A percentile compares a stretch with the other conserved stretches of the same genome.
Conservation (phyloP, 805 yeast species). For the Spathaspora girioi region DNA sequence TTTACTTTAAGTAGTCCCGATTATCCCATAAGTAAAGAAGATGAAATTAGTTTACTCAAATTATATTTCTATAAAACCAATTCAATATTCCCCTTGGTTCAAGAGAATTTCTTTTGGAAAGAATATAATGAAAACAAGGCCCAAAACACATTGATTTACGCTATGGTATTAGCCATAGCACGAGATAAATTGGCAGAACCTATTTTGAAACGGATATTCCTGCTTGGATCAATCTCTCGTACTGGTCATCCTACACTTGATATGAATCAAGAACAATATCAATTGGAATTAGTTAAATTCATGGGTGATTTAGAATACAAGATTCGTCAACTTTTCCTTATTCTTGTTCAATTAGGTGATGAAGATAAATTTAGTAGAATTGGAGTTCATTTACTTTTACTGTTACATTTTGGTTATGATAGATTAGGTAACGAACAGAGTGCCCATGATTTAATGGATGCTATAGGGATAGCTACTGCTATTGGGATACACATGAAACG, state of each 20-base stretch:
- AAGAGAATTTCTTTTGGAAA: slow-evolving; percentile 25
- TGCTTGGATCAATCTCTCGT: slow-evolving; percentile 5
- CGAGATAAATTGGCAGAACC: slow-evolving; percentile 26
- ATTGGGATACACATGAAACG: slow-evolving; percentile 26
- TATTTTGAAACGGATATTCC: slow-evolving; percentile 18
- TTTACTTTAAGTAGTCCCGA: slow-evolving; percentile 25
- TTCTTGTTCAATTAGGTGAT: slow-evolving; percentile 30
- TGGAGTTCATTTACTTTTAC: slow-evolving; percentile 20
- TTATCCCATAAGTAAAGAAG: slow-evolving; percentile 16
- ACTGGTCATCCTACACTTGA: slow-evolving; percentile 2
- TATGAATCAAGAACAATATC: slow-evolving; percentile 2
- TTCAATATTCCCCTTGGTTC: slow-evolving; percentile 29
- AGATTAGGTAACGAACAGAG: slow-evolving; percentile 26
- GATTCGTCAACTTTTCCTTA: slow-evolving; percentile 26
- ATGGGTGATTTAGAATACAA: slow-evolving; percentile 25
- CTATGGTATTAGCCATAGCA: slow-evolving; percentile 24
- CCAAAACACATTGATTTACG: slow-evolving; percentile 20
- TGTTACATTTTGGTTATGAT: slow-evolving; percentile 23
- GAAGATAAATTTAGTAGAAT: slow-evolving; percentile 21
- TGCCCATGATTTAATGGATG: slow-evolving; percentile 26
- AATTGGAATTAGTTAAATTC: slow-evolving; percentile 8
- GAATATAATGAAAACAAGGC: slow-evolving; percentile 17
- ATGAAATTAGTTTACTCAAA: slow-evolving; percentile 18
- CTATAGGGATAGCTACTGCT: slow-evolving; percentile 23
- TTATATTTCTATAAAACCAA: slow-evolving; percentile 30